Evolutionary conservation across 2,329 filamentous ascomycete genomes (phyloP).

Genomic region (Furcasterigmium sp.): DNA sequence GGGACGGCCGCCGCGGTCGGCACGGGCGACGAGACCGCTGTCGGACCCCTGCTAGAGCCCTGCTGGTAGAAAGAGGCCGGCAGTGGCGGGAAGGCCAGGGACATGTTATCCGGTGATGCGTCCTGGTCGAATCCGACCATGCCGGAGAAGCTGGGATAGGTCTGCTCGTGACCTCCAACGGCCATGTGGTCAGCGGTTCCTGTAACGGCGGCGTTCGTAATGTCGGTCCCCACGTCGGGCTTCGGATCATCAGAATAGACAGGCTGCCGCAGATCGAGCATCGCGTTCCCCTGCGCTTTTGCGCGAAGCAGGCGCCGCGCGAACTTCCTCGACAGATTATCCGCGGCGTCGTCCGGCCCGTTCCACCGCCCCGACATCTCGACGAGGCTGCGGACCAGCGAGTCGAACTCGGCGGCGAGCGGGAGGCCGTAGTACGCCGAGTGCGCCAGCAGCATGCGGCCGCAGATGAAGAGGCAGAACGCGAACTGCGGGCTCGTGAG

Average conservation of each 20-base stretch:
- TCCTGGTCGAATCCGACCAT: slow-evolving; percentile 9
- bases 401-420: slow-evolving; percentile 23
- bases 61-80: slow-evolving; percentile 22
- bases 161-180: background rate
- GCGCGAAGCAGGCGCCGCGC: slow-evolving; percentile 21
- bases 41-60: slow-evolving; percentile 6
- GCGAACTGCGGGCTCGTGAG: slow-evolving; percentile 28
- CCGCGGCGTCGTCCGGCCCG: slow-evolving; percentile 15
- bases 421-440: slow-evolving; percentile 22
- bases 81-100: slow-evolving; percentile 25
- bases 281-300: slow-evolving; percentile 16
- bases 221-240: background rate
- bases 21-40: slow-evolving; percentile 8
- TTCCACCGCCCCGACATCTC: slow-evolving; percentile 32
- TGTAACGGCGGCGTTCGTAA: no score
- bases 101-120: slow-evolving; percentile 15
- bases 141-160: background rate
- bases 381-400: slow-evolving; percentile 22
- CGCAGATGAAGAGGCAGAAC: slow-evolving; percentile 31
- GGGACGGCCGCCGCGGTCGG: background rate
- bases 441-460: slow-evolving; percentile 25
- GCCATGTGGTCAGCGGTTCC: no score
- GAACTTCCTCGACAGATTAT: slow-evolving; percentile 29
- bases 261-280: slow-evolving; percentile 25
- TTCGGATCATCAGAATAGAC: slow-evolving; percentile 23